Evolutionary conservation across 805 yeast species (phyloP), one percentile per base, ranked within the genome.

Genomic region (Suhomyces pyralidae): DNA sequence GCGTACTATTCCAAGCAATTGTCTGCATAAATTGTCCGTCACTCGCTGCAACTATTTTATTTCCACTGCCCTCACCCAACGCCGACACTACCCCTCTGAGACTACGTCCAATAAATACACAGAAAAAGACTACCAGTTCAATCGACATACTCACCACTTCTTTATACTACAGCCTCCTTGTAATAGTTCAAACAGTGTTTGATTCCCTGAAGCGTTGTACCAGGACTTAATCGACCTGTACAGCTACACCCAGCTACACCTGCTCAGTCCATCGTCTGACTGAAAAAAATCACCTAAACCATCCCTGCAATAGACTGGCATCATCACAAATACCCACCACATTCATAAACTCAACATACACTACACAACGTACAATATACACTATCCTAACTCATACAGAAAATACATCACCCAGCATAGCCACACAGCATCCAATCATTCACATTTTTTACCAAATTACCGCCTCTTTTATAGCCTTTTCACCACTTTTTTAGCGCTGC

Each of bases 31-130:
- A 19, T 7, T 45, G 40, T 14, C 47, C 48, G 40, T 28, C 40
- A 36, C 49, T 36, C 42, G 30, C 42, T 46, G 49, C 49, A 46
- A 7, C 24, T 38, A 38, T 38, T 19, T 38, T 19, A 24, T 14
- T 45, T 26, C 20, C 36, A 15, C 48, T 22, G 45, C 45, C 17
- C 26, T 38, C 48, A 34, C 14, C 43, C 8, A 25, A 15, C 49
- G 14, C 49, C 49, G 32, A 46, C 49, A 46, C 49, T 46, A 46
- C 49, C 49, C 49, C 49, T 46, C 49, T 46, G 43, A 20, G 43
- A n/a, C 20, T 22, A 34, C 49, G 22, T 26, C 49, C 49, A 46
- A 46, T 46, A 46, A 46, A 46, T 46, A 46, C 49, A 45, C 17
- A 46, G 25, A 34, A 36, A 15, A n/a, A 26, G 24, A 26, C 46